Evolutionary conservation across 208 protist genomes (phyloP).

Genomic region (Sergeia podlipaevii): DNA sequence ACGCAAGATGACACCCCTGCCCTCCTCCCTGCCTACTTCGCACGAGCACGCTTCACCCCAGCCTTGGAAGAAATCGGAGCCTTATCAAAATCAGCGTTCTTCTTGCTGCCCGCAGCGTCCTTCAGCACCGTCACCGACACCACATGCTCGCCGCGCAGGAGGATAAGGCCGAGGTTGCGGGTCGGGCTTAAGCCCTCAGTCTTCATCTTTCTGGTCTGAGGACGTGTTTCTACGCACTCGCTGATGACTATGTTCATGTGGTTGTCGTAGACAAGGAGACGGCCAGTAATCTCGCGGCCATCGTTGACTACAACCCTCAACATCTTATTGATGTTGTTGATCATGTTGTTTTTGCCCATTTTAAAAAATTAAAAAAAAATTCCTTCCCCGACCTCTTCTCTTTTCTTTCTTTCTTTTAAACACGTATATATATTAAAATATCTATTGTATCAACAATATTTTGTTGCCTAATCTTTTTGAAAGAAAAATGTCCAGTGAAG

Average conservation of each 20-base stretch:
- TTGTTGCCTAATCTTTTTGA: too few species aligned
- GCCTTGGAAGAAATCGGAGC: constrained; percentile 21
- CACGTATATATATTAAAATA: too few species aligned
- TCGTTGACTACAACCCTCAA: constrained; percentile 68
- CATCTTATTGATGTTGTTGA: constrained; percentile 81
- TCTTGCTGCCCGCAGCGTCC: background rate
- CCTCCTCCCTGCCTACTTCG: background rate
- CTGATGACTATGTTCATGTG: constrained; percentile 89
- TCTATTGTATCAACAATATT: too few species aligned
- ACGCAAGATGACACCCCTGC: background rate
- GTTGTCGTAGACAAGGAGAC: constrained; percentile 79
- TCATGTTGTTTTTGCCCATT: constrained; percentile 73
- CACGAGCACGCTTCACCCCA: constrained; percentile 22
- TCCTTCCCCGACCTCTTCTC: too few species aligned
- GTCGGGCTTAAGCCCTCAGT: constrained; percentile 45
- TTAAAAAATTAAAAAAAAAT: too few species aligned
- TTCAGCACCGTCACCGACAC: constrained; percentile 71
- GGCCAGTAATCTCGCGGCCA: constrained; percentile 64
- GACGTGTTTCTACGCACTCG: constrained; percentile 52
- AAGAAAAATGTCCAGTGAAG: background rate
- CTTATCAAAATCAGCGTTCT: constrained; percentile 24
- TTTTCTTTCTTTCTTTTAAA: too few species aligned
- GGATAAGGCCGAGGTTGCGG: constrained; percentile 63
- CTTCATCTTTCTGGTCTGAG: constrained; percentile 64
- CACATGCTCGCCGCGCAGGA: constrained; percentile 83